Evolutionary conservation across 306 rosid species (phyloP).

Genomic region (Rosa lucieae): DNA sequence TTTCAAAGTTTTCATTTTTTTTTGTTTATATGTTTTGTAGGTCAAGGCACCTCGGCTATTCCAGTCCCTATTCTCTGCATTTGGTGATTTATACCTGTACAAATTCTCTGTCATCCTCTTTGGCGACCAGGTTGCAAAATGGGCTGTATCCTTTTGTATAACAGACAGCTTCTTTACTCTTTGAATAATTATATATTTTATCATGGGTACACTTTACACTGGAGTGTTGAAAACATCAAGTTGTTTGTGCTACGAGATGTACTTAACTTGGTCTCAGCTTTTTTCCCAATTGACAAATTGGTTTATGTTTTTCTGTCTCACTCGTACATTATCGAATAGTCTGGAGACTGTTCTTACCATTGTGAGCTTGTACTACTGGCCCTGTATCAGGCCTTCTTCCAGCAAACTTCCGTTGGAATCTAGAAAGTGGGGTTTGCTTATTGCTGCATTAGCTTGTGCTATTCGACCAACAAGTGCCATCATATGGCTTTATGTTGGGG

Average conservation of each 20-base stretch:
- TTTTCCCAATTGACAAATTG: conserved; percentile 83
- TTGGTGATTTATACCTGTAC: conserved; percentile 83
- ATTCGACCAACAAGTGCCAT: conserved; percentile 88
- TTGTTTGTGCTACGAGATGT: conserved; percentile 6
- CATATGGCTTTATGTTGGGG: conserved; percentile 79
- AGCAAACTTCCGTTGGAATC: conserved; percentile 38
- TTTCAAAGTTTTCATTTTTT: conserved; percentile 6
- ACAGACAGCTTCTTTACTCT: background rate
- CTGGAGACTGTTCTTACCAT: conserved; percentile 84
- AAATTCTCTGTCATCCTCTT: conserved; percentile 64
- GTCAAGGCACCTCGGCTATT: conserved; percentile 78
- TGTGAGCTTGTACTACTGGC: conserved; percentile 86
- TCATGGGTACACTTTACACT: conserved; percentile 12
- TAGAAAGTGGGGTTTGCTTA: conserved; percentile 70
- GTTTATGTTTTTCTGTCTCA: conserved; percentile 78
- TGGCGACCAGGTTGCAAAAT: conserved; percentile 62
- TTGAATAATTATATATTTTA: background rate
- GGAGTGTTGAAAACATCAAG: conserved; percentile 2
- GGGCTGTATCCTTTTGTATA: conserved; percentile 75
- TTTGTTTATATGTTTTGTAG: conserved; percentile 40
- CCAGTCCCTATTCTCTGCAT: conserved; percentile 69
- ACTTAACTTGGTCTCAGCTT: conserved; percentile 71
- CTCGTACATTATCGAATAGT: conserved; percentile 85
- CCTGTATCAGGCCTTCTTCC: conserved; percentile 65
- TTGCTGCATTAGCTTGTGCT: conserved; percentile 81